These are phyloP conservation scores for Chrysoporthe austroafricana DNA, from an alignment of 2,329 filamentous ascomycete genomes.

Conservation along the genomic window DNA sequence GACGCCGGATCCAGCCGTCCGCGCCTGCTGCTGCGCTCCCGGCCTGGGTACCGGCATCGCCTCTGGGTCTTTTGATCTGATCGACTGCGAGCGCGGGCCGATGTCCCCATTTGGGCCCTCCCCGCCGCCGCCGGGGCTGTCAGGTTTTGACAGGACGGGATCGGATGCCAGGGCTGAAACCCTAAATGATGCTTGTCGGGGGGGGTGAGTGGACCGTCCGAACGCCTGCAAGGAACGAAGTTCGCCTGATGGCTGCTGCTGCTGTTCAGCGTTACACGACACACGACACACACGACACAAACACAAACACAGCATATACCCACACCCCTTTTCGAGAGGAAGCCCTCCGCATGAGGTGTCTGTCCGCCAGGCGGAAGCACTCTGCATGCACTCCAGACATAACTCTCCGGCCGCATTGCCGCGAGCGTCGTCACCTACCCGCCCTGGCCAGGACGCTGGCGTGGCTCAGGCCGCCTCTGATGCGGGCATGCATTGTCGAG, in stretches of 20 bases:
- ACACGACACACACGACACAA: background rate
- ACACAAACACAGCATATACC: background rate
- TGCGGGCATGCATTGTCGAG: constrained; percentile 1
- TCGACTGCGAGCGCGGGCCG: constrained; percentile 12
- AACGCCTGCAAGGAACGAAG: background rate
- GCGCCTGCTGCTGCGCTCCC: background rate
- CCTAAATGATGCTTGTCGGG: constrained; percentile 6
- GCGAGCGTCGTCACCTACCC: background rate
- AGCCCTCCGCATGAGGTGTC: background rate
- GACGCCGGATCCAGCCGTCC: background rate
- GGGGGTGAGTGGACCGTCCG: constrained; percentile 5
- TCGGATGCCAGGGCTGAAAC: constrained; percentile 13
- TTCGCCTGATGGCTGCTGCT: background rate
- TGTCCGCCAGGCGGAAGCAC: background rate
- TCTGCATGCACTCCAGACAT: constrained; percentile 7
- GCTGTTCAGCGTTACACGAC: background rate
- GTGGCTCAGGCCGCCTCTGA: background rate
- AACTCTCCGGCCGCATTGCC: constrained; percentile 8
- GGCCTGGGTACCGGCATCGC: no score
- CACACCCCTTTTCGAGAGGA: background rate
- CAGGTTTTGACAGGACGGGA: constrained; percentile 9
- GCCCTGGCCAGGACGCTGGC: background rate
- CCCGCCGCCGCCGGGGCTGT: background rate
- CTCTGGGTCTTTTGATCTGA: background rate
- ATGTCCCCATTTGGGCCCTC: constrained; percentile 12